Percentiles rank a stretch among this genome's conserved stretches.
Evolutionary conservation across 2,329 filamentous ascomycete species (phyloP).

Genomic region (Sphaceloma murrayae): DNA sequence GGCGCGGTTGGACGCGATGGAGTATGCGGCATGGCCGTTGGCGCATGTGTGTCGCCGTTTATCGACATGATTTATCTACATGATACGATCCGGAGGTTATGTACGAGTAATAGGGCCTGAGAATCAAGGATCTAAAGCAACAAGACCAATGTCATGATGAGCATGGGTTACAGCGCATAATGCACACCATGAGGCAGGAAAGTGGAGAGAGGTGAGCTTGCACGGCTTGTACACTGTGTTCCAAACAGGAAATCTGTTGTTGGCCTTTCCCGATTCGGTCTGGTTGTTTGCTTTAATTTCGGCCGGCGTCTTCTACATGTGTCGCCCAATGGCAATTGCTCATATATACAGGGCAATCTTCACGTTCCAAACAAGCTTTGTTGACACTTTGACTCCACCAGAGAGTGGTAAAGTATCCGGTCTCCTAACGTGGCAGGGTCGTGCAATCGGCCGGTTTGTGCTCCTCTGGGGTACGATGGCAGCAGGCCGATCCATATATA

Average conservation of each 20-base stretch:
- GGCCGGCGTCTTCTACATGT: conserved; percentile 1
- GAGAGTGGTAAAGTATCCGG: no score
- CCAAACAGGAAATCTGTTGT: conserved; percentile 14
- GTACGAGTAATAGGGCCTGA: conserved; percentile 7
- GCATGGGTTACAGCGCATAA: conserved; percentile 14
- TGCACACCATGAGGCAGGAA: conserved; percentile 1
- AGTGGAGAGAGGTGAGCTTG: neutral
- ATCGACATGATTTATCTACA: conserved; percentile 14
- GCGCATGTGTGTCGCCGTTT: conserved; percentile 9
- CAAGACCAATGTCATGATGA: no score
- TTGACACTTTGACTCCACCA: no score
- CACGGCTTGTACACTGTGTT: neutral
- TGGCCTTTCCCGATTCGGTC: conserved; percentile 1
- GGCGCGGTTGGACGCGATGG: conserved; percentile 9
- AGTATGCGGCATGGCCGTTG: conserved; percentile 15
- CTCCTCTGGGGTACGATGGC: no score
- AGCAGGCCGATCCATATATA: no score
- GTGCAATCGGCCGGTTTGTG: no score
- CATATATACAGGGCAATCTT: no score
- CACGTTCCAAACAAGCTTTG: no score
- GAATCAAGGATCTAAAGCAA: conserved; percentile 6
- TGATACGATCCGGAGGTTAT: conserved; percentile 10
- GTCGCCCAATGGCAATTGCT: no score
- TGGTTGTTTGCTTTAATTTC: conserved; percentile 9
- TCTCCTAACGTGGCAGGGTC: no score